Evolutionary conservation across 805 yeast genomes (phyloP), one percentile per base, ranked within the genome.

Genomic region (Starmerella etchellsii): DNA sequence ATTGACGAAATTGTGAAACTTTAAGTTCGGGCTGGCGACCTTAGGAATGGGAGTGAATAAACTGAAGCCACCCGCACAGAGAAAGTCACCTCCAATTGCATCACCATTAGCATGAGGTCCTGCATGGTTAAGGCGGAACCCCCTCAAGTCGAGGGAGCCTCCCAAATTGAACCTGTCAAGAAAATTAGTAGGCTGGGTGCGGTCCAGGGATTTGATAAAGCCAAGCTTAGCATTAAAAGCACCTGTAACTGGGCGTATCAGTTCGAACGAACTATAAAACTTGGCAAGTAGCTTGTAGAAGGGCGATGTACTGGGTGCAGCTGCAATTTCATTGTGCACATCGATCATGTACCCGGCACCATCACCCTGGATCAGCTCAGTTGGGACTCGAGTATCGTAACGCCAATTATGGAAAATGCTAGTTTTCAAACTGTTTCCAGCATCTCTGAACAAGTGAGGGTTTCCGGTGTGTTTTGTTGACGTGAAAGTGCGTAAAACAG

Each of bases 91-190:
- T 5, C 95, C 95, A 4, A 75, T 47, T 3, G 75, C 65, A 50
- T 74, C 77, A 4, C 59, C 61, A 3, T 61, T 59, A 40, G 71
- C 74, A 42, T 74, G 66, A 1, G 78, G 75, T 13, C 91, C 87
- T 27, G 81, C 57, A 0, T 82, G 73, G 63, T 78, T 78, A 39
- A 70, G 63, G 26, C 71, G 66, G 54, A 80, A 82, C 1, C 87
- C 84, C 42, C 80, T 66, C 23, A 84, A 73, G 40, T 78, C 79
- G 40, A 75, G 70, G 13, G 76, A 71, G 0, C 95, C 95, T 15
- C 95, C 94, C 34, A 81, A 65, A 54, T 77, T 82, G 57, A 87
- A 88, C 48, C 81, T 70, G 58, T 88, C 98, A 55, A 78, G 70
- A 24, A 78, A 54, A 53, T 81, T 87, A 1, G 81, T 61, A 38